Evolutionary conservation across 2,329 filamentous ascomycete genomes (phyloP).

Genomic region (Trichoderma endophyticum): DNA sequence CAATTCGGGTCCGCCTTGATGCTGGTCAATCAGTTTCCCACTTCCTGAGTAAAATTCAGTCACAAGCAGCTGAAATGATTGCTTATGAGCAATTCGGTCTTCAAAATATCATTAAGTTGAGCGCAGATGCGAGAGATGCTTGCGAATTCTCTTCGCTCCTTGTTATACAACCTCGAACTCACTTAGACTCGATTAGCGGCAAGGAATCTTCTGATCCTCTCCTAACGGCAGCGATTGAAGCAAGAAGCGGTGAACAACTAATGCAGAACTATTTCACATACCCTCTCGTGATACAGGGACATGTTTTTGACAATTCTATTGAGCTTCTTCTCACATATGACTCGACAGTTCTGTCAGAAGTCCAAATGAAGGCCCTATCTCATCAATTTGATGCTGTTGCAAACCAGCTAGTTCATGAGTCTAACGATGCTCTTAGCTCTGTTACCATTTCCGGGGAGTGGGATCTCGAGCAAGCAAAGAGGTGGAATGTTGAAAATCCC

Average conservation of each 20-base stretch:
- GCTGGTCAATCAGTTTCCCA: slow-evolving; percentile 3
- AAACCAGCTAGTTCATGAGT: neutral
- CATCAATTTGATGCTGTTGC: slow-evolving; percentile 13
- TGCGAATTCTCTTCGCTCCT: slow-evolving; percentile 12
- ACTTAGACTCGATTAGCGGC: neutral
- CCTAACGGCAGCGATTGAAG: neutral
- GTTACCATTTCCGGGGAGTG: neutral
- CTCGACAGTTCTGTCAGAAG: neutral
- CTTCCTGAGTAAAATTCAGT: slow-evolving; percentile 19
- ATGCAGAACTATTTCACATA: slow-evolving; percentile 16
- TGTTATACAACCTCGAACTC: slow-evolving; percentile 8
- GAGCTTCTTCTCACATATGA: slow-evolving; percentile 11
- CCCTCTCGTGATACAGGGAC: slow-evolving; percentile 13
- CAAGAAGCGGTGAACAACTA: neutral
- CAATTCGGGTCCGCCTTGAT: slow-evolving; percentile 20
- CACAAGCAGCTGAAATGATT: slow-evolving; percentile 23
- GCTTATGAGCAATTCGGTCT: slow-evolving; percentile 25
- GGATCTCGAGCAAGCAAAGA: slow-evolving; percentile 9
- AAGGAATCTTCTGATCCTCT: neutral
- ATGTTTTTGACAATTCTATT: neutral
- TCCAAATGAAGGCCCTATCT: slow-evolving; percentile 5
- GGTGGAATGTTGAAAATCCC: slow-evolving; percentile 12
- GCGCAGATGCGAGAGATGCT: neutral
- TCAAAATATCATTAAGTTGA: slow-evolving; percentile 16
- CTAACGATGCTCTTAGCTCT: neutral